phyloP scores from a whole-genome alignment of 2,329 filamentous ascomycete species.

The Cadophora gregata region DNA sequence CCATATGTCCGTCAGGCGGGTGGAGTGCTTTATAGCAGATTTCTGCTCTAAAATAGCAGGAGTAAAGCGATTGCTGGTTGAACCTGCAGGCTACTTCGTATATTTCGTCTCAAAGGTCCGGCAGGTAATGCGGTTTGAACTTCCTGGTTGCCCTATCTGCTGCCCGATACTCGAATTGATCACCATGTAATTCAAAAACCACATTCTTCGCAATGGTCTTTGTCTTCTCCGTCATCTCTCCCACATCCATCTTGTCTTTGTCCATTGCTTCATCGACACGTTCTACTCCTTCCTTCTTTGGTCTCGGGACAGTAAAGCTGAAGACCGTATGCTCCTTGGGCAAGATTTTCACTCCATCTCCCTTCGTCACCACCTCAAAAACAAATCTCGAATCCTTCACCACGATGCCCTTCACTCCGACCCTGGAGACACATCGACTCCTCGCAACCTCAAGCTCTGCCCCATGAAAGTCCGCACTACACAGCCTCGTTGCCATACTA shows the following conservation, averaged over 20 bases:
- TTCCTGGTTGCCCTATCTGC: conserved; percentile 89
- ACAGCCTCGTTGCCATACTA: conserved; percentile 73
- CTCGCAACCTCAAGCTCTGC: conserved; percentile 82
- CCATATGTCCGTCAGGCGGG: too few relatives aligned
- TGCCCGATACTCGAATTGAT: conserved; percentile 83
- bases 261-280: conserved; percentile 19
- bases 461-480: conserved; percentile 89
- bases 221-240: conserved; percentile 14
- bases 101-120: conserved; percentile 65
- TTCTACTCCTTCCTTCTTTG: conserved; percentile 30
- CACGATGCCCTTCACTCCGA: conserved; percentile 86
- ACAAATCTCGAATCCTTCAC: conserved; percentile 86
- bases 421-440: conserved; percentile 79
- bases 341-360: conserved; percentile 74
- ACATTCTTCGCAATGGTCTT: conserved; percentile 52
- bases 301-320: conserved; percentile 68
- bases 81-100: too few relatives aligned
- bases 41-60: too few relatives aligned
- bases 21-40: too few relatives aligned
- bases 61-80: too few relatives aligned
- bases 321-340: conserved; percentile 94
- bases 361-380: conserved; percentile 81
- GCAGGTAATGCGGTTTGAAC: conserved; percentile 84
- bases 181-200: conserved; percentile 84
- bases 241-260: conserved; percentile 32